A percentile compares a stretch with the other conserved stretches of the same genome.
Conservation (phyloP, 2,329 filamentous ascomycete genomes). For the Penicillium vulpinum region DNA sequence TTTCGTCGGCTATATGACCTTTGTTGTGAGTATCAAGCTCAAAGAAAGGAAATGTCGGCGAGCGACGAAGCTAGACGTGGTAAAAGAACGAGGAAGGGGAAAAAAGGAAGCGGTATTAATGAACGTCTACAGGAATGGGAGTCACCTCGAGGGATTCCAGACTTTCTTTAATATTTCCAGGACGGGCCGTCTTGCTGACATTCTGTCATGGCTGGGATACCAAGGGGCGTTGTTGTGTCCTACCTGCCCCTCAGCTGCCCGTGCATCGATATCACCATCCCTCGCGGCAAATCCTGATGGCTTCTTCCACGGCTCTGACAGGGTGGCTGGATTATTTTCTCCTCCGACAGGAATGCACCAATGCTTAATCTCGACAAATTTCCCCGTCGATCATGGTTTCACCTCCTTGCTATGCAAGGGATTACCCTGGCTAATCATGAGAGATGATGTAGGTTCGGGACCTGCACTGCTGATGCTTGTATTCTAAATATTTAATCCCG, state of each 20-base stretch:
- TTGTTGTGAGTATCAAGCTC: neutral
- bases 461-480: neutral
- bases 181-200: slow-evolving; percentile 14
- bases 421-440: neutral
- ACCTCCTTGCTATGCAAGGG: slow-evolving; percentile 23
- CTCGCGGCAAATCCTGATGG: slow-evolving; percentile 16
- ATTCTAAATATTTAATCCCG: neutral
- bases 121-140: slow-evolving; percentile 22
- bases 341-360: slow-evolving; percentile 16
- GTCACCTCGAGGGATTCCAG: neutral
- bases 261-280: slow-evolving; percentile 13
- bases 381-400: slow-evolving; percentile 18
- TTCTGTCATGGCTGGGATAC: slow-evolving; percentile 22
- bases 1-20: slow-evolving; percentile 6
- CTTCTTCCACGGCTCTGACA: slow-evolving; percentile 1
- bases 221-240: slow-evolving; percentile 14
- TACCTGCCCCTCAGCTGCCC: neutral
- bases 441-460: neutral
- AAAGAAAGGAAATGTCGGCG: slow-evolving; percentile 20
- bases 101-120: slow-evolving; percentile 6
- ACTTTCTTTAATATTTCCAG: slow-evolving; percentile 14
- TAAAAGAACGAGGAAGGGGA: no score
- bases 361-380: slow-evolving; percentile 19
- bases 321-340: slow-evolving; percentile 9
- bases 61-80: slow-evolving; percentile 13